Conservation (phyloP, 257 asterid species). For the Nicotiana tabacum region DNA sequence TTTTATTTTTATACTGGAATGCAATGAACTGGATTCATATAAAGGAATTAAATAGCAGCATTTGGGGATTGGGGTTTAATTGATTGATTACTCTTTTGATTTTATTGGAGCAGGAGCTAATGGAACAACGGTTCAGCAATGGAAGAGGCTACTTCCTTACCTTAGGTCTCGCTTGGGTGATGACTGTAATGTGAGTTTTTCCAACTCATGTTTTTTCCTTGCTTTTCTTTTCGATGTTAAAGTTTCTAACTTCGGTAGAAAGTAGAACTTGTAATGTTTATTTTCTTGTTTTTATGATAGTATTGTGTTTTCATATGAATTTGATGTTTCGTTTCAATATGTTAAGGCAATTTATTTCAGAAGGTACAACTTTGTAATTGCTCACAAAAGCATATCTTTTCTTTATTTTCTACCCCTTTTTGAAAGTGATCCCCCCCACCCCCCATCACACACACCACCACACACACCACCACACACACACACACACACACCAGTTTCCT, state of each 20-base stretch:
- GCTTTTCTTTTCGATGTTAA: not conserved
- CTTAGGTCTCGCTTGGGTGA: slow-evolving; percentile 81
- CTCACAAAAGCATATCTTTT: not conserved
- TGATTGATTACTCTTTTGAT: not conserved
- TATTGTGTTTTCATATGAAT: not conserved
- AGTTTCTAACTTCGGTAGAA: not conserved
- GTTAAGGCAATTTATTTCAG: too few relatives aligned
- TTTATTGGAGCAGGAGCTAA: slow-evolving; percentile 63
- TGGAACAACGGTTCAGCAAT: slow-evolving; percentile 89
- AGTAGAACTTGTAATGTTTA: not conserved
- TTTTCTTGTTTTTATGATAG: not conserved
- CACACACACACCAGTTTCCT: not conserved
- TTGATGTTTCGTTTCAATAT: not conserved
- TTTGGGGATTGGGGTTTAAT: not conserved
- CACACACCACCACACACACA: too few relatives aligned
- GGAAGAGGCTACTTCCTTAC: slow-evolving; percentile 87
- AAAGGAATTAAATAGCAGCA: not conserved
- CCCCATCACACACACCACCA: not conserved
- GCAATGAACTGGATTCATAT: slow-evolving; percentile 16
- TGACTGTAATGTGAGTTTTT: slow-evolving; percentile 74
- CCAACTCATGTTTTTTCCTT: not conserved
- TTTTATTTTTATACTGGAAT: not conserved
- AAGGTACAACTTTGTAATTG: not conserved
- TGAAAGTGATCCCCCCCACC: not conserved
- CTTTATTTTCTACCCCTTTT: not conserved